Conservation (phyloP, 495 filamentous ascomycete genomes). For the Evernia prunastri region DNA sequence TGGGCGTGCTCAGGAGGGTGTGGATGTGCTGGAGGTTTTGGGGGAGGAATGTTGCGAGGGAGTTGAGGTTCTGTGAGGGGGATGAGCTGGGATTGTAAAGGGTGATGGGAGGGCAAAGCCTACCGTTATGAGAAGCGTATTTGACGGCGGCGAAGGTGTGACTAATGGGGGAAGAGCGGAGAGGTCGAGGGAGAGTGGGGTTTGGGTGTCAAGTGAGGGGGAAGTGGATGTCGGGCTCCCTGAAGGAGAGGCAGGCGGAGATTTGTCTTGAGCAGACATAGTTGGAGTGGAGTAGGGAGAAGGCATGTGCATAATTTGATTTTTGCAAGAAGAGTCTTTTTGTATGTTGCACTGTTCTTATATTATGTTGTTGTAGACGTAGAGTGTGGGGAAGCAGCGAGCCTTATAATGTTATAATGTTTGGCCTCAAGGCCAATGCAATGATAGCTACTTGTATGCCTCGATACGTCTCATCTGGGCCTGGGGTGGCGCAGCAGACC, state of each 20-base stretch:
- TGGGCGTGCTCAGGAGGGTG: slow-evolving; percentile 57
- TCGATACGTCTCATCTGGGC: too few species aligned
- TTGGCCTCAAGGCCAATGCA: too few species aligned
- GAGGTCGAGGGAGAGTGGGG: slow-evolving; percentile 74
- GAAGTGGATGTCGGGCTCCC: slow-evolving; percentile 18
- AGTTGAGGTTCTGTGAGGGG: slow-evolving; percentile 58
- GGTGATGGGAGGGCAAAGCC: slow-evolving; percentile 9
- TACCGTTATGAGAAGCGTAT: slow-evolving; percentile 85
- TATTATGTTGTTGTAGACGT: too few species aligned
- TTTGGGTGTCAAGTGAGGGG: slow-evolving; percentile 27
- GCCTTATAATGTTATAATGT: too few species aligned
- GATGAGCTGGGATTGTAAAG: slow-evolving; percentile 1
- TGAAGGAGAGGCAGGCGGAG: slow-evolving; percentile 23
- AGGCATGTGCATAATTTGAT: too few species aligned
- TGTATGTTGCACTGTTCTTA: background rate
- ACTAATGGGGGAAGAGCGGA: slow-evolving; percentile 68
- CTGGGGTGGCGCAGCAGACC: slow-evolving; percentile 15
- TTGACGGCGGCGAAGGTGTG: slow-evolving; percentile 78
- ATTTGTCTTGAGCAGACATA: slow-evolving; percentile 8
- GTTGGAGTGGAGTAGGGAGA: background rate
- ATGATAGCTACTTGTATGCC: too few species aligned
- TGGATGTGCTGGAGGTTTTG: slow-evolving; percentile 70
- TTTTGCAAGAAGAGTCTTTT: background rate
- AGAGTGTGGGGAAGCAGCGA: background rate
- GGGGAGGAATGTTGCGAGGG: slow-evolving; percentile 70